phyloP scores from a whole-genome alignment of 75 land plant genomes.

The Cunninghamia lanceolata region DNA sequence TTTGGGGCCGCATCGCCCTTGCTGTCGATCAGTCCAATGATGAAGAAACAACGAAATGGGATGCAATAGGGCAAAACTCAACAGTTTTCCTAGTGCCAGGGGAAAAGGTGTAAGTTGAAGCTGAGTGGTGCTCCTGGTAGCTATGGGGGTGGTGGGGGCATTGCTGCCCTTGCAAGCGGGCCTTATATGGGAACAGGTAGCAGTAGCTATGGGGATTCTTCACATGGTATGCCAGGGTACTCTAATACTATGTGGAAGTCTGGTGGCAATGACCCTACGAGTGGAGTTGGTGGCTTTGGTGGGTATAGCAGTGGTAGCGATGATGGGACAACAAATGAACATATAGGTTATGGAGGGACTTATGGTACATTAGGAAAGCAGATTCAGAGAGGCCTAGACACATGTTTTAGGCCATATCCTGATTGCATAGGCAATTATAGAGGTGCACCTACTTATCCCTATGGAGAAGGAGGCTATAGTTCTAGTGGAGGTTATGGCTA shows the following conservation, averaged over 20 bases:
- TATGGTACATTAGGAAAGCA: slow-evolving; percentile 11
- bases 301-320: background rate
- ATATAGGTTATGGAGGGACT: background rate
- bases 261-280: background rate
- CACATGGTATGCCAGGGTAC: background rate
- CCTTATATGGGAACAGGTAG: background rate
- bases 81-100: no score
- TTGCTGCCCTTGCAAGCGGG: background rate
- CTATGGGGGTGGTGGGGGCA: slow-evolving; percentile 1
- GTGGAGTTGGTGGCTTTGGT: background rate
- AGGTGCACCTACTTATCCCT: no score
- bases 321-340: slow-evolving; percentile 2
- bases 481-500: no score
- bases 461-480: no score
- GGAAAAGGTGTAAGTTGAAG: no score
- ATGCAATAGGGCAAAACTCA: no score
- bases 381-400: slow-evolving; percentile 10
- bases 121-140: slow-evolving; percentile 1
- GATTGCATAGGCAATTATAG: slow-evolving; percentile 7
- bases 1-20: no score
- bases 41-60: no score
- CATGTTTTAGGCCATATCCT: slow-evolving; percentile 24
- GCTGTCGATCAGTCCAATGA: no score
- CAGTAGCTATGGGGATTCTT: background rate
- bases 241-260: background rate